phyloP scores from a whole-genome alignment of 306 rosid species.

The Sechiopsis laciniata region DNA sequence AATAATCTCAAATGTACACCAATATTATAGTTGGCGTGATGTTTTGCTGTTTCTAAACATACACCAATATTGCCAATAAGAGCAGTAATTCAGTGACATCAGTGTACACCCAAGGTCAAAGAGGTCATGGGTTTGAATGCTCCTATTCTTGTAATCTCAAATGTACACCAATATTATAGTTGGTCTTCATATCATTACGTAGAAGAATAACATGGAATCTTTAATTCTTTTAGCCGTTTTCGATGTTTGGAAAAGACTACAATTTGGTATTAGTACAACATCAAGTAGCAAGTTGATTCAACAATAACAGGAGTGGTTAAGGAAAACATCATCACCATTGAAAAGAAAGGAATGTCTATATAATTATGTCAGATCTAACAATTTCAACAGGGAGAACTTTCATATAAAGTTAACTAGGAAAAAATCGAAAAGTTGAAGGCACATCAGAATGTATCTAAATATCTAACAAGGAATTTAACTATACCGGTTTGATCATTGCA shows the following conservation, averaged over 20 bases:
- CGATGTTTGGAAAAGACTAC: not conserved
- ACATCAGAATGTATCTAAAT: constrained; percentile 10
- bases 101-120: too few species aligned
- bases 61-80: too few species aligned
- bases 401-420: not conserved
- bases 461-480: constrained; percentile 17
- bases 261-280: not conserved
- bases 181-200: not conserved
- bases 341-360: constrained; percentile 9
- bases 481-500: constrained; percentile 48
- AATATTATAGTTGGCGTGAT: too few species aligned
- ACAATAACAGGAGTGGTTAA: not conserved
- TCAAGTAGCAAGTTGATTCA: not conserved
- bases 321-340: not conserved
- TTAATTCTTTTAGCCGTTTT: not conserved
- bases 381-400: constrained; percentile 1
- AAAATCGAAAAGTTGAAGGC: not conserved
- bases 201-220: not conserved
- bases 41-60: too few species aligned
- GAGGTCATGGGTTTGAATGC: too few species aligned
- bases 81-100: too few species aligned
- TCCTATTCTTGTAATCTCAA: too few species aligned
- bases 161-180: not conserved
- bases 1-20: too few species aligned
- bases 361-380: constrained; percentile 3